A percentile compares a stretch with the other conserved stretches of the same genome.
phyloP scores from a whole-genome alignment of 1,284 basidiomycete genomes.

The Mycocalia duriaeana region DNA sequence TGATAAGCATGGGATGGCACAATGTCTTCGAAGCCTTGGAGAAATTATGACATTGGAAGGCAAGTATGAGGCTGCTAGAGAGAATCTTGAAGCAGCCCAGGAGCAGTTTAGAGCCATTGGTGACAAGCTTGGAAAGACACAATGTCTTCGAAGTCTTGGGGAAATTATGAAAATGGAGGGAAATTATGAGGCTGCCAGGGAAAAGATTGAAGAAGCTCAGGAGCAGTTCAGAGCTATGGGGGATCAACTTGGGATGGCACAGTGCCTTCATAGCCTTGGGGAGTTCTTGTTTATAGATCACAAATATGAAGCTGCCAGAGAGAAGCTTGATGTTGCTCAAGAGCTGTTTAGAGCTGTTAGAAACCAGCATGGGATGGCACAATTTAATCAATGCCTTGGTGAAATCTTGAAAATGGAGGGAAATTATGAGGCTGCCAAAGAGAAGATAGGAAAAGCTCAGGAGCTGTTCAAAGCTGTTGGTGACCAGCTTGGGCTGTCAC shows the following conservation, averaged over 20 bases:
- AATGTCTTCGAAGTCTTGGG: background rate
- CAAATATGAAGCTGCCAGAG: background rate
- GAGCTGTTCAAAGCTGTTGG: too few relatives aligned
- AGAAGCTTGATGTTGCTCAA: background rate
- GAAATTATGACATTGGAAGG: background rate
- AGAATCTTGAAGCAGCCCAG: background rate
- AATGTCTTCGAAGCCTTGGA: background rate
- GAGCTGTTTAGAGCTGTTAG: background rate
- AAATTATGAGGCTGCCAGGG: background rate
- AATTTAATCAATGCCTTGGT: background rate
- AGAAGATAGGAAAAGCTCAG: too few relatives aligned
- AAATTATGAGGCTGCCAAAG: too few relatives aligned
- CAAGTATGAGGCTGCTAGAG: background rate
- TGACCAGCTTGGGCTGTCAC: too few relatives aligned
- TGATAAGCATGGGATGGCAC: background rate
- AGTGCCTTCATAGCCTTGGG: background rate
- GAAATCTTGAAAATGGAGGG: too few relatives aligned
- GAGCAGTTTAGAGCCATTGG: background rate
- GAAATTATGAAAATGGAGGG: background rate
- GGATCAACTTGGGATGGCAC: background rate
- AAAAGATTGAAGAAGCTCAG: background rate
- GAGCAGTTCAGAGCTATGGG: background rate
- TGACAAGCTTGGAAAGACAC: background rate
- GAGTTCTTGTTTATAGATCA: background rate
- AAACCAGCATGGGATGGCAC: background rate